Conservation (phyloP, 768 basidiomycete species). For the Kwoniella sp. region DNA sequence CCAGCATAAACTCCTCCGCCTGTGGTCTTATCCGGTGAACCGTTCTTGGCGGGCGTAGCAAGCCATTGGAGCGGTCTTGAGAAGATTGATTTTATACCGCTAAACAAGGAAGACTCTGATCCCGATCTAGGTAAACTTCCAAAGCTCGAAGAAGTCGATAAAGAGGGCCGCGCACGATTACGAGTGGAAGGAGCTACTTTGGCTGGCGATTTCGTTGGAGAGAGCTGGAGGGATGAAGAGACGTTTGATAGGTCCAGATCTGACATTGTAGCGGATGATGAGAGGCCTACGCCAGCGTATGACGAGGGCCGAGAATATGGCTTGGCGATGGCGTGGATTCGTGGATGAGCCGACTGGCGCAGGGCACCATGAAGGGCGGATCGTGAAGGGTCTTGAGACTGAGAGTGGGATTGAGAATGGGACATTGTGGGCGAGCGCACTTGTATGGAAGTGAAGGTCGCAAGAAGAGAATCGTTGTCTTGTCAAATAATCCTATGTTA, state of each 20-base stretch:
- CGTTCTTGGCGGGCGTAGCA: conserved; percentile 17
- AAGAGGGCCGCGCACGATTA: conserved; percentile 6
- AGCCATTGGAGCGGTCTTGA: conserved; percentile 29
- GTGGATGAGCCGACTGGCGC: conserved; percentile 28
- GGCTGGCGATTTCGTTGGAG: conserved; percentile 19
- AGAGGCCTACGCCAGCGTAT: conserved; percentile 9
- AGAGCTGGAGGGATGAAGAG: not conserved
- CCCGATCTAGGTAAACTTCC: conserved; percentile 26
- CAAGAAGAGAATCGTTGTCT: no score
- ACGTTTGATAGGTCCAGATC: conserved; percentile 16
- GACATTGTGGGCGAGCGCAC: not conserved
- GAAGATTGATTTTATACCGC: conserved; percentile 22
- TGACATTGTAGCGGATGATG: conserved; percentile 10
- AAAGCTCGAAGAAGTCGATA: conserved; percentile 12
- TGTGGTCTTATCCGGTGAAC: not conserved
- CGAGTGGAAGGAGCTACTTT: conserved; percentile 12
- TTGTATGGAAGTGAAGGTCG: no score
- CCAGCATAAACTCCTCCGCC: not conserved
- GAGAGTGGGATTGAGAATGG: not conserved
- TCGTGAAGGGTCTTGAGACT: conserved; percentile 10
- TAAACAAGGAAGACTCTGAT: conserved; percentile 27
- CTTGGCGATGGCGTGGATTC: conserved; percentile 26
- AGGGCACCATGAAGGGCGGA: conserved; percentile 17
- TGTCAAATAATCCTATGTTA: no score
- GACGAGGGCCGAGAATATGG: conserved; percentile 29